Conservation (phyloP, 2,329 filamentous ascomycete species). For the Coniochaeta sp. region DNA sequence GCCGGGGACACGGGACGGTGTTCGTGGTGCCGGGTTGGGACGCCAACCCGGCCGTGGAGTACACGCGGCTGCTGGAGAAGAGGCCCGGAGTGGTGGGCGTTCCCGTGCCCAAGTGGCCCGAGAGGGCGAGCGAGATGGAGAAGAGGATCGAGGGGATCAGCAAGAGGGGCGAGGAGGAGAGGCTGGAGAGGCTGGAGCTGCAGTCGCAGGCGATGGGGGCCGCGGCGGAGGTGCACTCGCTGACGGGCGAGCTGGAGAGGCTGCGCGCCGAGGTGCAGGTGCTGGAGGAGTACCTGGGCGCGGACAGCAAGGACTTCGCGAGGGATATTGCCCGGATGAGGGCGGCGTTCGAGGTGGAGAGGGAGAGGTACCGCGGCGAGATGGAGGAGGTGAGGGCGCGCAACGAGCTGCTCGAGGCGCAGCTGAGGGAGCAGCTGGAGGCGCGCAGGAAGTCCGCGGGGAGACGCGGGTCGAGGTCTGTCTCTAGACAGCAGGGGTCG, state of each 20-base stretch:
- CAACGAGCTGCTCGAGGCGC: neutral
- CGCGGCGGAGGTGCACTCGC: slow-evolving; percentile 21
- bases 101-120: slow-evolving; percentile 17
- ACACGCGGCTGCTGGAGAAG: slow-evolving; percentile 37
- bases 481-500: neutral
- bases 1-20: slow-evolving; percentile 35
- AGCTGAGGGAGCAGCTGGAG: neutral
- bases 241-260: neutral
- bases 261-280: slow-evolving; percentile 10
- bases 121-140: slow-evolving; percentile 26
- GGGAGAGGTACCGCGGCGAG: neutral
- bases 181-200: slow-evolving; percentile 19
- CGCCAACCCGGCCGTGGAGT: slow-evolving; percentile 34
- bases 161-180: slow-evolving; percentile 30
- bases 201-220: slow-evolving; percentile 21
- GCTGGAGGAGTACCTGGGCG: slow-evolving; percentile 6
- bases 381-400: neutral
- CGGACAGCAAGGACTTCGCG: too few species aligned
- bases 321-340: neutral
- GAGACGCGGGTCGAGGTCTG: neutral
- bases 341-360: neutral
- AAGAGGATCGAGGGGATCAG: slow-evolving; percentile 7
- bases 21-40: slow-evolving; percentile 45
- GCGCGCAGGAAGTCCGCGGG: neutral
- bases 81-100: slow-evolving; percentile 30